Percentiles rank a stretch among this genome's conserved stretches.
These are phyloP conservation scores for Backusella parvicylindrica DNA, from an alignment of 192 early-diverging fungal species.

Conservation along the genomic window DNA sequence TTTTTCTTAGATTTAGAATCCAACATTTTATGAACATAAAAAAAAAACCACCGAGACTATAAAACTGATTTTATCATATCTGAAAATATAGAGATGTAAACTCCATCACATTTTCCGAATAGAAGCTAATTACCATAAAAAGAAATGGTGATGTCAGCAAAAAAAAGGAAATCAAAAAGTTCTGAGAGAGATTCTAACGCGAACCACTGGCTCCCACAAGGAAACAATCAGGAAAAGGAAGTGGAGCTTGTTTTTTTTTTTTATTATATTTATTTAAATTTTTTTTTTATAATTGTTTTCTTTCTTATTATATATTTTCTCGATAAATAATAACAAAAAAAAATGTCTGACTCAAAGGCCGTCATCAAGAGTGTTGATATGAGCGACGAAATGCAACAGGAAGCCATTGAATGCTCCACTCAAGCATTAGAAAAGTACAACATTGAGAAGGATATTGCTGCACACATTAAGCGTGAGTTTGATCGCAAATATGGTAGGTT, in stretches of 20 bases:
- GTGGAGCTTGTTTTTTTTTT: neutral
- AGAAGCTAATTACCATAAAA: neutral
- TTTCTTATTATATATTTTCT: neutral
- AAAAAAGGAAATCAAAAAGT: neutral
- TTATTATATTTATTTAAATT: neutral
- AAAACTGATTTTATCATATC: neutral
- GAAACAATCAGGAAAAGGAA: conserved; percentile 1
- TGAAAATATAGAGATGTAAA: neutral
- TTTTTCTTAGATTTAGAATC: neutral
- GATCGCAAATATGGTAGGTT: conserved; percentile 86
- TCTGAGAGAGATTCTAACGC: neutral
- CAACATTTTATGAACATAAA: neutral
- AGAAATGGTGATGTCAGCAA: neutral
- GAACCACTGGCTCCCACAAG: neutral
- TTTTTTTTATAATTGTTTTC: neutral
- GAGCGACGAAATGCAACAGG: conserved; percentile 94
- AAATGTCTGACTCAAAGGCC: conserved; percentile 78
- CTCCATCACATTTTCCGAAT: neutral
- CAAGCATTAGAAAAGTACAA: conserved; percentile 89
- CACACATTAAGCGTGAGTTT: conserved; percentile 96
- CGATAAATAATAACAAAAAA: neutral
- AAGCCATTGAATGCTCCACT: conserved; percentile 83
- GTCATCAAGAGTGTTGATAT: conserved; percentile 99
- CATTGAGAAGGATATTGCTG: conserved; percentile 98
- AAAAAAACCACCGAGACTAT: neutral